Conservation (phyloP, 31 red algal species). For the Odonthalia washingtoniensis region DNA sequence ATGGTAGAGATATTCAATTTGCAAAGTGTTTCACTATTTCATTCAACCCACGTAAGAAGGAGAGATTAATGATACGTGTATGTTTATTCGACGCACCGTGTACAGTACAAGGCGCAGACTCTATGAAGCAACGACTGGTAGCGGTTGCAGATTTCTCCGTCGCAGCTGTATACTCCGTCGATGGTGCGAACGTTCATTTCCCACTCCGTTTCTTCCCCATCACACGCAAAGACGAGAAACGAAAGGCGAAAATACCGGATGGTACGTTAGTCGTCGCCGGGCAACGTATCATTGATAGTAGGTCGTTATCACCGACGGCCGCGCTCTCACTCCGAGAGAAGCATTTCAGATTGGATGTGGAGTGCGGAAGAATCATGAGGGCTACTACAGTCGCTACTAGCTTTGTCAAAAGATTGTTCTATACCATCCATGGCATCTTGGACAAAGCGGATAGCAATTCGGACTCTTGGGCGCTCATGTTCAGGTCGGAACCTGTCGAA, state of each 20-base stretch:
- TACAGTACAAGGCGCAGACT: not conserved
- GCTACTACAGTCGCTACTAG: conserved; percentile 27
- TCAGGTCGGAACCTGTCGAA: conserved; percentile 42
- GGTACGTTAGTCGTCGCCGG: conserved; percentile 35
- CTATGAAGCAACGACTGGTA: conserved; percentile 42
- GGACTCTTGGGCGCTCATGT: conserved; percentile 53
- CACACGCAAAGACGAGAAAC: conserved; percentile 37
- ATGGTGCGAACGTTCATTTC: conserved; percentile 23
- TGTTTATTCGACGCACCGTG: conserved; percentile 48
- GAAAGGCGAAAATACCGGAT: conserved; percentile 25
- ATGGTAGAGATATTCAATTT: conserved; percentile 56
- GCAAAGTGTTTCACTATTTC: conserved; percentile 13
- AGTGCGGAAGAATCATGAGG: conserved; percentile 50
- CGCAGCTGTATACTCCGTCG: not conserved
- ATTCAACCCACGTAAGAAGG: not conserved
- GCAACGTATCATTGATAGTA: not conserved
- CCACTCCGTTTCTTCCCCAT: conserved; percentile 32
- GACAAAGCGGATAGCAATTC: conserved; percentile 36
- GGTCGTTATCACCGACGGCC: not conserved
- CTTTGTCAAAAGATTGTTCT: conserved; percentile 42
- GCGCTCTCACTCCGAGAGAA: not conserved
- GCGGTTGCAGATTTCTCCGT: conserved; percentile 27
- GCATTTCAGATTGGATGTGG: conserved; percentile 39
- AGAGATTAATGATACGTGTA: conserved; percentile 35
- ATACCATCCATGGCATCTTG: conserved; percentile 55